phyloP scores from a whole-genome alignment of 2,329 filamentous ascomycete species.

The Akanthomyces lecanii region DNA sequence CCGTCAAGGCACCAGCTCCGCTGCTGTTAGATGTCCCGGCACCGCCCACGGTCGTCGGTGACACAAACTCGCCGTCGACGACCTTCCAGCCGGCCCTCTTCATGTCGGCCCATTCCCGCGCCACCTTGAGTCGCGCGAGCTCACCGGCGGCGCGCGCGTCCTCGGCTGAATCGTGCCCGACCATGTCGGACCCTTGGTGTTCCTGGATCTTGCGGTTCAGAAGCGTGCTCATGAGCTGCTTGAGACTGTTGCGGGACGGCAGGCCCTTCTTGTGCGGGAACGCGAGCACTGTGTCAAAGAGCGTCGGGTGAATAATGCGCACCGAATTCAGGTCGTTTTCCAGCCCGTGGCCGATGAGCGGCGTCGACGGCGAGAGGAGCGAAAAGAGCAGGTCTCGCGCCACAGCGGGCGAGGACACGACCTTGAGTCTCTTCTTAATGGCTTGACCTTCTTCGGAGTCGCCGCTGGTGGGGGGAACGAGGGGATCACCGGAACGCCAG shows the following conservation, averaged over 20 bases:
- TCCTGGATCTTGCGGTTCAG: conserved; percentile 77
- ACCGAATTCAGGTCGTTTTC: conserved; percentile 91
- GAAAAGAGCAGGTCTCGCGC: conserved; percentile 76
- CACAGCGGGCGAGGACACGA: conserved; percentile 68
- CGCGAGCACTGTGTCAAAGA: conserved; percentile 82
- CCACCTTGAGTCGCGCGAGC: conserved; percentile 68
- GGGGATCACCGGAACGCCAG: conserved; percentile 36
- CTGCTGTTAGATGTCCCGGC: neutral
- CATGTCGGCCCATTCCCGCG: conserved; percentile 65
- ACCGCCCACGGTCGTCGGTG: conserved; percentile 30
- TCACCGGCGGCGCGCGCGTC: conserved; percentile 88
- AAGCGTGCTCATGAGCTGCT: conserved; percentile 63
- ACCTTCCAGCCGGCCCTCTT: conserved; percentile 64
- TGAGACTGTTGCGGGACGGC: conserved; percentile 74
- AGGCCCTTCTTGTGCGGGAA: conserved; percentile 75
- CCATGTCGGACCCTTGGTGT: conserved; percentile 44
- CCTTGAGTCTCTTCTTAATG: conserved; percentile 51
- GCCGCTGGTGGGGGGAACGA: conserved; percentile 25
- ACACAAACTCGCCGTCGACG: conserved; percentile 43
- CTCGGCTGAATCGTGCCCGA: conserved; percentile 87
- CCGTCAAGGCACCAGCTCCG: conserved; percentile 30
- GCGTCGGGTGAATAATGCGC: conserved; percentile 76
- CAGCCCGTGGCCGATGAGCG: conserved; percentile 86
- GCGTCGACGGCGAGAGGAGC: conserved; percentile 69
- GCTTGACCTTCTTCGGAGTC: conserved; percentile 27